phyloP scores from a whole-genome alignment of 2,329 filamentous ascomycete species.

The Pyrenochaeta sp. region DNA sequence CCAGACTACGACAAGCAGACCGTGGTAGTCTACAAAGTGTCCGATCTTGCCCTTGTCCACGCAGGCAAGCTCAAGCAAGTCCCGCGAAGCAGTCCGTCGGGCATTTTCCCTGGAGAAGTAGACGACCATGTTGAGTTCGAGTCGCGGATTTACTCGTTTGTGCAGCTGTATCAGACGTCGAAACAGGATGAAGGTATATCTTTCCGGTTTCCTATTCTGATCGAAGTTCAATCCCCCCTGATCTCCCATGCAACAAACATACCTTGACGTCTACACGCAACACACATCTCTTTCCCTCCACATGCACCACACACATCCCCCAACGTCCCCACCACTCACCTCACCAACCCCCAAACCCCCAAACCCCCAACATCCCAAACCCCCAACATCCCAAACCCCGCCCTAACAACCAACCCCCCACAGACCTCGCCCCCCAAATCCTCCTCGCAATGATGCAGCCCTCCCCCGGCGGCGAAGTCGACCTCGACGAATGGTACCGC shows the following conservation, averaged over 20 bases:
- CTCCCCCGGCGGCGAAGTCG: conserved; percentile 21
- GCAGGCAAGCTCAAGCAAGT: conserved; percentile 23
- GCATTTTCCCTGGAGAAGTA: conserved; percentile 21
- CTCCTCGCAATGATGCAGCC: conserved; percentile 41
- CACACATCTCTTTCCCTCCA: too few relatives aligned
- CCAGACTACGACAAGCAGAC: conserved; percentile 24
- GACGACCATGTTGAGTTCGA: conserved; percentile 30
- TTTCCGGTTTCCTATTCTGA: neutral
- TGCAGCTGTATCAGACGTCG: conserved; percentile 25
- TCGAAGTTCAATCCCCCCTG: neutral
- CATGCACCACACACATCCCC: too few relatives aligned
- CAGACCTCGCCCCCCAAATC: conserved; percentile 29
- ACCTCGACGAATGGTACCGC: conserved; percentile 41
- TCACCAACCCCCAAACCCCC: too few relatives aligned
- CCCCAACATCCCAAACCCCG: too few relatives aligned
- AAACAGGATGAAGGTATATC: conserved; percentile 26
- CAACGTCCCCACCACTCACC: too few relatives aligned
- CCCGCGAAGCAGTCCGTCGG: conserved; percentile 22
- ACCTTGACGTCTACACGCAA: too few relatives aligned
- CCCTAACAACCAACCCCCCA: too few relatives aligned
- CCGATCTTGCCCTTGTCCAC: conserved; percentile 26
- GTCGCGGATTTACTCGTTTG: conserved; percentile 23
- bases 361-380: too few relatives aligned
- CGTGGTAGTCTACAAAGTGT: conserved; percentile 33
- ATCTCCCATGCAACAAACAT: neutral